Conservation (phyloP, 2,329 filamentous ascomycete genomes). For the Aspergillus sp. region DNA sequence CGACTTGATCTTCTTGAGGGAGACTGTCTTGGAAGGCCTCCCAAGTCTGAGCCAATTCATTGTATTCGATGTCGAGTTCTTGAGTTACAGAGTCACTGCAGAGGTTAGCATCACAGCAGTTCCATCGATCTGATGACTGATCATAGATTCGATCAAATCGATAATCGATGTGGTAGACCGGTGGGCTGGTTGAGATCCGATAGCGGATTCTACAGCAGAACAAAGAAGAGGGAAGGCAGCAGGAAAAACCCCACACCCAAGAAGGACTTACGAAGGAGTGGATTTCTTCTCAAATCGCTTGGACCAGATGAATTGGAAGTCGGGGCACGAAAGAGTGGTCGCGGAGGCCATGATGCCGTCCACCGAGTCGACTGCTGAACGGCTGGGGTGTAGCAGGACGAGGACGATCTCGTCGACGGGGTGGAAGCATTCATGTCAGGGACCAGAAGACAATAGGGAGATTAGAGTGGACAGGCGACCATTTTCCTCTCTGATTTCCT, state of each 20-base stretch:
- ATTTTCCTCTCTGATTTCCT: no score
- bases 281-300: constrained; percentile 25
- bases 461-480: not conserved
- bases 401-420: constrained; percentile 13
- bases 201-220: no score
- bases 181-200: no score
- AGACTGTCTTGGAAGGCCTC: constrained; percentile 28
- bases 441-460: constrained; percentile 4
- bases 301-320: constrained; percentile 11
- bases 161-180: no score
- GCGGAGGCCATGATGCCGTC: no score
- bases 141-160: no score
- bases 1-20: constrained; percentile 20
- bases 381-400: constrained; percentile 1
- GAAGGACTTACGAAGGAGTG: constrained; percentile 22
- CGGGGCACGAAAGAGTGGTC: no score
- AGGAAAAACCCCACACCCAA: no score
- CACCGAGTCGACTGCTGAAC: no score
- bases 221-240: not conserved
- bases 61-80: constrained; percentile 34
- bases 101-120: not conserved
- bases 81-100: constrained; percentile 24
- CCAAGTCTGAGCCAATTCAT: constrained; percentile 33
- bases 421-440: constrained; percentile 18
- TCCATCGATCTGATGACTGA: not conserved